Conservation (phyloP, 306 rosid species). For the Lotus japonicus region DNA sequence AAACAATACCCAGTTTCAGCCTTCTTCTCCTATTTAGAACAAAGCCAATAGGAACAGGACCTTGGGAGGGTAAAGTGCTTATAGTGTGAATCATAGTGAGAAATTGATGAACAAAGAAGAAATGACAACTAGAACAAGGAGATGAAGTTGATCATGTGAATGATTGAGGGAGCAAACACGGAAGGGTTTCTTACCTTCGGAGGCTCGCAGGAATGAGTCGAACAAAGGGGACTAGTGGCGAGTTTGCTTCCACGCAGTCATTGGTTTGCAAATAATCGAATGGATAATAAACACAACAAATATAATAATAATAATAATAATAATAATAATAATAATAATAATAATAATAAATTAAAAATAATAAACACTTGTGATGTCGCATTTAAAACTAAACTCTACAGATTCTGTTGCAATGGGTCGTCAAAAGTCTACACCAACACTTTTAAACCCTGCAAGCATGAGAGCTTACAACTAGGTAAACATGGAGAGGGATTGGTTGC, state of each 20-base stretch:
- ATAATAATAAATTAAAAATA: no score
- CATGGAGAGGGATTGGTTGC: no score
- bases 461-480: no score
- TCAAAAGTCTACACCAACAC: no score
- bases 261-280: constrained; percentile 21
- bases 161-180: not conserved
- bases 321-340: no score
- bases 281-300: not conserved
- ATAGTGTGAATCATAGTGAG: constrained; percentile 43
- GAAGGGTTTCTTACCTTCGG: constrained; percentile 26
- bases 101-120: constrained; percentile 6
- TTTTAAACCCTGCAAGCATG: no score
- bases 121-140: not conserved
- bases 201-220: not conserved
- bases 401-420: no score
- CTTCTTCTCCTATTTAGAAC: constrained; percentile 37
- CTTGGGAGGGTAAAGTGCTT: constrained; percentile 30
- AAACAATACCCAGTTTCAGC: constrained; percentile 24
- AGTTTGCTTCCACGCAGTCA: constrained; percentile 26
- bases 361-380: no score
- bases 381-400: no score
- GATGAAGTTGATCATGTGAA: not conserved
- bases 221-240: not conserved
- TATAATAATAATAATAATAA: no score
- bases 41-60: constrained; percentile 18